Evolutionary conservation across 768 basidiomycete species (phyloP), one percentile per base, ranked within the genome.

Genomic region (Lactifluus hygrophoroides): DNA sequence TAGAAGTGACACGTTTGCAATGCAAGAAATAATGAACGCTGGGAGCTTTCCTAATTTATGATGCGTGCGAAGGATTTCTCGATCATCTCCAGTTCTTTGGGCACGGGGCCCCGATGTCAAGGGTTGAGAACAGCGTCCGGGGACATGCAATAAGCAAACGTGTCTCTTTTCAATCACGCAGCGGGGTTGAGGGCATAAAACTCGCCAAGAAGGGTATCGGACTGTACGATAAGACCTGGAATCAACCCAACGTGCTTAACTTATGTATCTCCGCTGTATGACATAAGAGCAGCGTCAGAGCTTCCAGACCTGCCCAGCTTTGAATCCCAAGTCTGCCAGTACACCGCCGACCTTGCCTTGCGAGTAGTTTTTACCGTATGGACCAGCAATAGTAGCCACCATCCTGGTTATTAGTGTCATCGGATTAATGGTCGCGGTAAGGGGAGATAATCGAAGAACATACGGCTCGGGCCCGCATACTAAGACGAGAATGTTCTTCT

Each of bases 401-500:
- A 92, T 90, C 48, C 90, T 92, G 51, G 38, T 54, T 34, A 55
- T 57, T 35, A 38, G 47, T 48, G 40, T 11, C 25, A 30, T 43
- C 27, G 10, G 10, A n/a, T n/a, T n/a, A 25, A 47, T 21, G 52
- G 37, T 34, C 58, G 58, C 51, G 28, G 43, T 37, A 34, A 37
- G 32, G 58, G 58, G 47, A 21, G 53, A 42, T 35, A 62, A 37
- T 19, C 4, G 14, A 55, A 54, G 56, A 25, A 70, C 85, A 66
- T 69, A 91, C 90, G 77, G 77, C 60, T 91, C 86, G n/a, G 90
- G 91, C 27, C 90, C 90, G 70, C 88, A 93, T 3, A 93, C 80
- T 13, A 93, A 70, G 67, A 92, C 86, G 56, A 92, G 68, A 6
- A 76, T 71, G 45, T 73, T 80, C 46, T 62, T 64, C 34, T 37